Percentiles rank a stretch among this genome's conserved stretches.
Evolutionary conservation across 2,329 filamentous ascomycete genomes (phyloP).

Genomic region (Macrophomina tecta): DNA sequence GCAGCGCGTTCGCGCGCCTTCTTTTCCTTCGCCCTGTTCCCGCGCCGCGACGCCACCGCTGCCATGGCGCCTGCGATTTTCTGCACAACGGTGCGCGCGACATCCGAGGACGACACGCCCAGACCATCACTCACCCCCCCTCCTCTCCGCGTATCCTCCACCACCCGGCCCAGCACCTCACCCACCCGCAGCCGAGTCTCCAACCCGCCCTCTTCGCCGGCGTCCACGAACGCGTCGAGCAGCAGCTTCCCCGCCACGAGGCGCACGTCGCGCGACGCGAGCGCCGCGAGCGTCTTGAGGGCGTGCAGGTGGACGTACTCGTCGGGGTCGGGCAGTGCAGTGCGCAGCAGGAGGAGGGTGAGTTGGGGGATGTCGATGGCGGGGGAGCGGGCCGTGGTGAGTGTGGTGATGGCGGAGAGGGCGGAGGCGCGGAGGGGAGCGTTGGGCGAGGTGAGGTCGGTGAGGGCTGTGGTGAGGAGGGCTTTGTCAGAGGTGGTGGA

Average conservation of each 20-base stretch:
- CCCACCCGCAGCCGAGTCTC: slow-evolving; percentile 72
- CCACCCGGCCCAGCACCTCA: slow-evolving; percentile 52
- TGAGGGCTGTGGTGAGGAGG: slow-evolving; percentile 17
- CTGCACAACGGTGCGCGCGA: slow-evolving; percentile 47
- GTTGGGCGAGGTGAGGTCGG: slow-evolving; percentile 35
- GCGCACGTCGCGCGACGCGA: slow-evolving; percentile 67
- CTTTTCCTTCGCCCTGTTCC: slow-evolving; percentile 63
- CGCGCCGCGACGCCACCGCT: slow-evolving; percentile 68
- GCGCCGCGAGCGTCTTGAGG: slow-evolving; percentile 67
- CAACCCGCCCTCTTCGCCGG: slow-evolving; percentile 58
- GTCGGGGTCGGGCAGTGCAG: slow-evolving; percentile 68
- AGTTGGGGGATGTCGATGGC: slow-evolving; percentile 71
- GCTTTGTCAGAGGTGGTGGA: slow-evolving; percentile 42
- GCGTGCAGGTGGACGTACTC: slow-evolving; percentile 75
- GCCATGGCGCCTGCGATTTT: slow-evolving; percentile 64
- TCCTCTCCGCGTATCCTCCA: slow-evolving; percentile 28
- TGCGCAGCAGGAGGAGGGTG: slow-evolving; percentile 68
- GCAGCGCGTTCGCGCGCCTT: slow-evolving; percentile 61
- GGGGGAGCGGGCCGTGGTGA: slow-evolving; percentile 59
- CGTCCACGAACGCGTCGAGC: slow-evolving; percentile 71
- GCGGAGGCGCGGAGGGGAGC: slow-evolving; percentile 47
- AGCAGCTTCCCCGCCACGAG: slow-evolving; percentile 65
- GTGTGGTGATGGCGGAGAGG: slow-evolving; percentile 51
- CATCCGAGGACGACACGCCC: neutral
- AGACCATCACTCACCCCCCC: neutral